Base-by-base conservation (phyloP, 495 filamentous ascomycete genomes). In the Thermothielavioides terrestris region DNA sequence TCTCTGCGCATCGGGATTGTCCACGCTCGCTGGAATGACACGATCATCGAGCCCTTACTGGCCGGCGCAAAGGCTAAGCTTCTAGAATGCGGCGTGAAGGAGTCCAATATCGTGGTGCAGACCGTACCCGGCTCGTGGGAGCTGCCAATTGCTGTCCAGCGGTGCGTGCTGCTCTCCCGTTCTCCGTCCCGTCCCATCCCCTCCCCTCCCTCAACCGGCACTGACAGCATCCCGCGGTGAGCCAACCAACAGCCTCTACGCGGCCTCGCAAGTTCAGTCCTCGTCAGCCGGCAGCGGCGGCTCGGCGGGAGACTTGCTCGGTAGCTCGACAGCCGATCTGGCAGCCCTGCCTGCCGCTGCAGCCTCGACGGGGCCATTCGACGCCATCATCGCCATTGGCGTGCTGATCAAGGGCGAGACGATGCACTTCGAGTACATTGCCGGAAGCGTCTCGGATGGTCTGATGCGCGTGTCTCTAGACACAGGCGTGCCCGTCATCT, bases 361-460 rank as follows among this genome's bases (percentile, higher is more conserved):
- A 1, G 56, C 69, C 8, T 54, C 69, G 0, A 75, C 69, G 46
- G 73, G 76, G 15, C 81, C 87, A 8, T 96, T 96, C 63, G 89
- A 96, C 63, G 90, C 94, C 31, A 79, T 97, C 41, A 87, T 98
- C 51, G 89, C 92, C 47, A 89, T 98, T 55, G 92, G 92, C 40
- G 90, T 94, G 34, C 78, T 98, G 23, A 95, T 98, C 67, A 98
- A 98, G 72, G 92, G 92, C 56, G 86, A 94, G 63, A 98, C 92
- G 15, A 95, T 94, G 86, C 92, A 98, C 65, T 97, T 97, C 58
- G 90, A 98, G 68, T 95, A 96, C 65, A 96, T 96, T 51, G 75
- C 90, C n/a, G 89, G 94, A 52, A 82, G 86, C 31, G 88, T 91
- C 18, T 85, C 81, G 17, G 85, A 92, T 34, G 92, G 89, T 9